Conservation (phyloP, 495 filamentous ascomycete genomes). For the Aspergillus biplanus region DNA sequence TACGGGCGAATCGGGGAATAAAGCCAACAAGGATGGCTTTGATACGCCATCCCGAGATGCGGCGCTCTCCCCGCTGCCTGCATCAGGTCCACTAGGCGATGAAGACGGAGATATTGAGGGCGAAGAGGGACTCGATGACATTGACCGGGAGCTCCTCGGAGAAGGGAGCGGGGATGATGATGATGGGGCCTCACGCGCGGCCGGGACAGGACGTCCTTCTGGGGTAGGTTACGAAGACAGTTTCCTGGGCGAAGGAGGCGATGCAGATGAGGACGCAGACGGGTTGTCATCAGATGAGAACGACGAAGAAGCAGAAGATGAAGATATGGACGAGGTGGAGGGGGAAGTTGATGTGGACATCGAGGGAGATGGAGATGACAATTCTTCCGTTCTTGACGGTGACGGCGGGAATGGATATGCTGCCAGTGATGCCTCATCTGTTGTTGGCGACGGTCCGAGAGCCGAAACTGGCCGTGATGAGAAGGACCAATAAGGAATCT, state of each 20-base stretch:
- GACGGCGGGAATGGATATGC: slow-evolving; percentile 46
- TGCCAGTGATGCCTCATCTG: slow-evolving; percentile 44
- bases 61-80: slow-evolving; percentile 25
- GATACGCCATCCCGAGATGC: slow-evolving; percentile 30
- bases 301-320: slow-evolving; percentile 41
- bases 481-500: slow-evolving; percentile 31
- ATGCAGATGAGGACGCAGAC: slow-evolving; percentile 33
- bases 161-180: slow-evolving; percentile 53
- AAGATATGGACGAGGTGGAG: slow-evolving; percentile 37
- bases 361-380: slow-evolving; percentile 43
- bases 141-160: slow-evolving; percentile 55
- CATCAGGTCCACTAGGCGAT: slow-evolving; percentile 24
- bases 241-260: slow-evolving; percentile 33
- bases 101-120: slow-evolving; percentile 41
- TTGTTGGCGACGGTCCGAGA: slow-evolving; percentile 24
- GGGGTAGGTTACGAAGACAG: slow-evolving; percentile 35
- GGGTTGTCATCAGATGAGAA: slow-evolving; percentile 36
- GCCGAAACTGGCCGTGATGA: slow-evolving; percentile 23
- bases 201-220: slow-evolving; percentile 16
- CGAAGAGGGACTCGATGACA: slow-evolving; percentile 52
- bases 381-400: slow-evolving; percentile 47
- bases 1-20: slow-evolving; percentile 20
- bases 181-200: slow-evolving; percentile 26
- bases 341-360: slow-evolving; percentile 29
- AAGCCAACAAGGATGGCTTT: slow-evolving; percentile 24